Percentiles rank a stretch among this genome's conserved stretches.
These are phyloP conservation scores for Fusarium sp. DNA, from an alignment of 2,329 filamentous ascomycete species.

Conservation along the genomic window DNA sequence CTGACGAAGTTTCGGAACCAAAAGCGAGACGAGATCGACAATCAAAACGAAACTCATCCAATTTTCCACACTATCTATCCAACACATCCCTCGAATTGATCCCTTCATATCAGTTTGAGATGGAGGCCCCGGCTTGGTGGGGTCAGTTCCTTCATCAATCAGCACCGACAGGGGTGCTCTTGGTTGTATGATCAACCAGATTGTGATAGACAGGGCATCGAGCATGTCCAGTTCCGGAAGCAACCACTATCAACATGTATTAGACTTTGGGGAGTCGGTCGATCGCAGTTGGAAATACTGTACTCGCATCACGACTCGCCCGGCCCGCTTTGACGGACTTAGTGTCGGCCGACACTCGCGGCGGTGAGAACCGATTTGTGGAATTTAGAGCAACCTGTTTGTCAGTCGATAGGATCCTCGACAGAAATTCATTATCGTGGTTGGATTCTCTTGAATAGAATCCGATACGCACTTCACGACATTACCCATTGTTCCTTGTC, in stretches of 20 bases:
- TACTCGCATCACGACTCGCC: neutral
- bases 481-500: neutral
- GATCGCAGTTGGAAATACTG: neutral
- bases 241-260: neutral
- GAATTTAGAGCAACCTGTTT: neutral
- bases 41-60: neutral
- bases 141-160: neutral
- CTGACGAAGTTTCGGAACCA: neutral
- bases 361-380: neutral
- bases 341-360: neutral
- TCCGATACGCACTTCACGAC: neutral
- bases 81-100: neutral
- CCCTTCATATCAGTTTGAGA: neutral
- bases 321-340: neutral
- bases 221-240: neutral
- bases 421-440: neutral
- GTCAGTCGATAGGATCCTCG: neutral
- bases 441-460: neutral
- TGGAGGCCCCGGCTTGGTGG: neutral
- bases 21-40: neutral
- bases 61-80: neutral
- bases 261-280: neutral
- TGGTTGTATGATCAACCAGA: neutral
- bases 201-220: neutral
- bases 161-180: neutral